Base-by-base conservation (phyloP, 1,284 basidiomycete genomes). In the Rhizopogon hawkerae region DNA sequence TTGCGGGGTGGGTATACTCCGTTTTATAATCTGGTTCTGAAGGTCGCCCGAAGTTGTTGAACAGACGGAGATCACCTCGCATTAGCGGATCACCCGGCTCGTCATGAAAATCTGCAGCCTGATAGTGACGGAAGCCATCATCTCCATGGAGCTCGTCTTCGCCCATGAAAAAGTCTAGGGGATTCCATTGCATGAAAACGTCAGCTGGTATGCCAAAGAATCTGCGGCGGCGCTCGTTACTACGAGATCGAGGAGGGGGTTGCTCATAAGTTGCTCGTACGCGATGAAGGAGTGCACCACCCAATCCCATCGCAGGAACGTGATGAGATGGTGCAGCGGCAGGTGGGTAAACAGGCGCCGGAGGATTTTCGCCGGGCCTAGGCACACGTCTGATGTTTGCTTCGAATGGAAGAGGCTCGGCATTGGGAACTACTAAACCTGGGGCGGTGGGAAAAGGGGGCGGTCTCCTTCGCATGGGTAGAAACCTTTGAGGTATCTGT, bases 1-100 rank as follows among this genome's bases (percentile, higher is more conserved):
- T 66, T 7, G 61, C 59, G 2, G 82, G 75, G 60, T 89, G 85
- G 0, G 86, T 89, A 62, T 79, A 88, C 9, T 68, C 68, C 2
- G 68, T 62, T 54, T 73, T 73, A 60, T 85, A 89, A 48, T 77
- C 71, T 3, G 69, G 62, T 42, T 70, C 69, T 5, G 38, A 36
- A 14, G 14, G 52, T 21, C 8, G 35, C 13, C 47, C 41, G 21
- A 31, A 18, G 41, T 29, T 10, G 41, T 43, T 41, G 26, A 50
- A 34, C 10, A 43, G 35, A 16, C 31, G 41, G 23, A 49, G 41
- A 13, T 43, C 41, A 16, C 41, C 47, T 35, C 46, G 34, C 47
- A 49, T 50, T 13, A 29, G n/a, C 23, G 23, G 31, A 13, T 49
- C 31, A 21, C 29, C 41, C n/a, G 41, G 29, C 7, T 43, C 41